Base-by-base conservation (phyloP, 2,329 filamentous ascomycete genomes). In the Colletotrichum melonis region DNA sequence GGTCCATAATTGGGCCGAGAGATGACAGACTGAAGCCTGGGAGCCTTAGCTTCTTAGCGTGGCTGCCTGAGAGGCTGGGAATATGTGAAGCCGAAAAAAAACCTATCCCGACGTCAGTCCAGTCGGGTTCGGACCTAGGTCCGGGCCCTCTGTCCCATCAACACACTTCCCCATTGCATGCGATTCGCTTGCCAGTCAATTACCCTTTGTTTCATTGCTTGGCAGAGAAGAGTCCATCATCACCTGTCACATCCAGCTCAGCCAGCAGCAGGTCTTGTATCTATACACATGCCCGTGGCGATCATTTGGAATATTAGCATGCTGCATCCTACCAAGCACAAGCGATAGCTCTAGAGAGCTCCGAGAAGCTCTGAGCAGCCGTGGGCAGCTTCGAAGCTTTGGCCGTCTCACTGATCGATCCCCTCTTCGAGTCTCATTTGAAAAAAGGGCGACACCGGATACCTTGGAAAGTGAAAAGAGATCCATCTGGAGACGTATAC, bases 31-130 rank as follows among this genome's bases (percentile, higher is more conserved):
- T 32, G 35, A 14, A 62, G 24, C 35, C 32, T 60, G 38, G 30
- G 56, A n/a, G 26, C 56, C 28, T 49, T 49, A 49, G 42, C 42
- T 19, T 7, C 42, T 49, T 49, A 19, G 42, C 42, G 19, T 49
- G 19, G 42, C 19, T 49, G 42, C 42, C 42, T 49, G 42, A n/a
- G 42, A 49, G 8, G 42, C 42, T 49, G 38, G 38, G 38, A 42
- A 22, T 22, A 35, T 60, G 46, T 32, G 12, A 60, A 24, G 14
- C 42, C 24, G n/a, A 49, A 56, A 52, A 52, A 56, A 68, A 72
- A 72, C 69, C 63, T 72, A 72, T 57, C 64, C 57, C 57, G 68
- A 72, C 69, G 35, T 69, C 69, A 71, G 28, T 26, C 65, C 42
- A 67, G 69, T 63, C 69, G 49, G 28, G 32, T 63, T 56, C 69